These are phyloP conservation scores for Blastocystis sp. DNA, from an alignment of 352 stramenopile species.

Conservation along the genomic window DNA sequence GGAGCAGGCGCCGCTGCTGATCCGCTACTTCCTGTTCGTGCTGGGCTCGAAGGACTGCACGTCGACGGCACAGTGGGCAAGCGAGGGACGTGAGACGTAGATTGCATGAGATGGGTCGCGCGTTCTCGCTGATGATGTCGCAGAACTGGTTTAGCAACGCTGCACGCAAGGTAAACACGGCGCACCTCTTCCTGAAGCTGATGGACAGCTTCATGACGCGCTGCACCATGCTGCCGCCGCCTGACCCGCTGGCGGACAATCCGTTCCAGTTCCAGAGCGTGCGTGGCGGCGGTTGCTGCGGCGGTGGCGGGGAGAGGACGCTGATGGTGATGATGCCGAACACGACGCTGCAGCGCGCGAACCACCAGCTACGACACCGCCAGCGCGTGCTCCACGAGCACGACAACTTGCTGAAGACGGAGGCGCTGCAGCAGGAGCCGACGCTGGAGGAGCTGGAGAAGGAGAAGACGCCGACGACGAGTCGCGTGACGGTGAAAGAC, in stretches of 20 bases:
- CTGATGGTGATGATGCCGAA: slow-evolving; percentile 44
- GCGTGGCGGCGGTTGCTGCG: background rate
- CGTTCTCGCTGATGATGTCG: slow-evolving; percentile 54
- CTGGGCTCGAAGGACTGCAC: slow-evolving; percentile 34
- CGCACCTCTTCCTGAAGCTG: slow-evolving; percentile 31
- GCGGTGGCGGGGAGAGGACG: background rate
- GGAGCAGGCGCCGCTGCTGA: background rate
- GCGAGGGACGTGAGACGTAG: background rate
- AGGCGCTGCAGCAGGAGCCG: slow-evolving; percentile 41
- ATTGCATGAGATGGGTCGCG: slow-evolving; percentile 51
- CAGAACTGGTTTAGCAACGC: slow-evolving; percentile 54
- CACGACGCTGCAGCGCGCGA: slow-evolving; percentile 25
- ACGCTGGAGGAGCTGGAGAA: slow-evolving; percentile 55
- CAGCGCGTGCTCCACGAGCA: slow-evolving; percentile 30
- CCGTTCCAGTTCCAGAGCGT: slow-evolving; percentile 3
- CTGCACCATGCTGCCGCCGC: slow-evolving; percentile 54
- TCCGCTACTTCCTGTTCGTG: slow-evolving; percentile 56
- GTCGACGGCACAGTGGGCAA: background rate
- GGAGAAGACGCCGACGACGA: background rate
- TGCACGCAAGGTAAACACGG: slow-evolving; percentile 36
- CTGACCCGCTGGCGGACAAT: slow-evolving; percentile 29
- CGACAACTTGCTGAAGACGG: slow-evolving; percentile 16
- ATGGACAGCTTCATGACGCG: slow-evolving; percentile 56
- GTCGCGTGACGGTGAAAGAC: slow-evolving; percentile 20
- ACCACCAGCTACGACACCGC: slow-evolving; percentile 31